A percentile compares a stretch with the other conserved stretches of the same genome.
These are phyloP conservation scores for Ophiostoma novo-ulmi DNA, from an alignment of 2,329 filamentous ascomycete genomes.

Conservation along the genomic window DNA sequence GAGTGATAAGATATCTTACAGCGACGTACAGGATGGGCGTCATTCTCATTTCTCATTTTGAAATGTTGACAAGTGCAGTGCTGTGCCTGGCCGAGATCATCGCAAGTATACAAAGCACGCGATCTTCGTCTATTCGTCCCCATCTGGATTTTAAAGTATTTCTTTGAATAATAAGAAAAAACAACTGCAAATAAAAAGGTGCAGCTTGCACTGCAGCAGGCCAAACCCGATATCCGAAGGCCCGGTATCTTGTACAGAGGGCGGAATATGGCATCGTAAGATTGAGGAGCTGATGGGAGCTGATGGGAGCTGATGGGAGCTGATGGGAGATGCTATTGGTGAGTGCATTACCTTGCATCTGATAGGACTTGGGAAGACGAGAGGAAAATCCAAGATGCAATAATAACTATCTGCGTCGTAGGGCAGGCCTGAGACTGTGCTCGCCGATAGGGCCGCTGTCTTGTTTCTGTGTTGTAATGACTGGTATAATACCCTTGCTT, in stretches of 20 bases:
- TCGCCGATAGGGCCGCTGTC: neutral
- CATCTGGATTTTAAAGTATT: neutral
- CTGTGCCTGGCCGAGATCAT: neutral
- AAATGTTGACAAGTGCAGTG: neutral
- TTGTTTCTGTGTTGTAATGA: neutral
- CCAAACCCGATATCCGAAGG: neutral
- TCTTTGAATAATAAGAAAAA: too few species aligned
- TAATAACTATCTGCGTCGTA: neutral
- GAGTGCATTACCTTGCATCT: neutral
- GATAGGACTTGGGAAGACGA: neutral
- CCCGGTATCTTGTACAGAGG: neutral
- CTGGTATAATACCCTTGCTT: neutral
- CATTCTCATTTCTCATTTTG: neutral
- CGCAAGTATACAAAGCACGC: slow-evolving; percentile 8
- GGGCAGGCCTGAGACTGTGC: neutral
- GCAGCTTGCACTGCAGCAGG: slow-evolving; percentile 8
- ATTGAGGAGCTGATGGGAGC: neutral
- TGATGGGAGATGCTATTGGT: neutral
- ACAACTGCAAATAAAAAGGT: too few species aligned
- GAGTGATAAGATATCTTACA: neutral
- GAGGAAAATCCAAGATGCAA: neutral
- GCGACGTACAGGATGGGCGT: too few species aligned
- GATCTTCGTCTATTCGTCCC: neutral
- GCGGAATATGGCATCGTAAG: too few species aligned
- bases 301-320: neutral